These are phyloP conservation scores for Sicyos baderoa DNA, from an alignment of 306 rosid genomes.

Conservation along the genomic window DNA sequence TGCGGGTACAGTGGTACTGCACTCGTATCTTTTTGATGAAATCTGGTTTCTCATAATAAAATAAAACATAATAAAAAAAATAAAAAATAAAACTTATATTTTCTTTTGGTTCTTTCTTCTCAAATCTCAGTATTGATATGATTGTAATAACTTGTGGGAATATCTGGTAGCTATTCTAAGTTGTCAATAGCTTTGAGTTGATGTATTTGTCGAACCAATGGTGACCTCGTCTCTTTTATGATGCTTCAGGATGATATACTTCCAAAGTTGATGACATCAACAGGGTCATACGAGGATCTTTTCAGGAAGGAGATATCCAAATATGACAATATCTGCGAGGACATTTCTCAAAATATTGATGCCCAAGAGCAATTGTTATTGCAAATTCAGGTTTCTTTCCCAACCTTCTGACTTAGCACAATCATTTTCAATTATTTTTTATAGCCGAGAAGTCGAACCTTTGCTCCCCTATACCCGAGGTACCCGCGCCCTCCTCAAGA, in stretches of 20 bases:
- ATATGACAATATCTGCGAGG: conserved; percentile 79
- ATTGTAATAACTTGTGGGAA: neutral
- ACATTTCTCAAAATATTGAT: conserved; percentile 79
- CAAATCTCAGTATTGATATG: neutral
- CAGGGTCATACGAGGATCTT: conserved; percentile 96
- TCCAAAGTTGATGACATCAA: conserved; percentile 96
- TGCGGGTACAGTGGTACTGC: neutral
- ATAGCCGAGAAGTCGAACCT: too few relatives aligned
- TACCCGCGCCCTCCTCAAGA: too few relatives aligned
- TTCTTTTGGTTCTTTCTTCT: conserved; percentile 1
- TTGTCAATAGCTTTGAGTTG: conserved; percentile 19
- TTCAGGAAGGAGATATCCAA: conserved; percentile 87
- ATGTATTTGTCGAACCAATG: conserved; percentile 7
- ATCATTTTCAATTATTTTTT: too few relatives aligned
- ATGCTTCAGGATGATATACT: conserved; percentile 86
- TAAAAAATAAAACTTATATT: neutral
- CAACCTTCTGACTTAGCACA: neutral
- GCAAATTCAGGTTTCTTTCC: conserved; percentile 72
- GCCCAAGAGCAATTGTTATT: conserved; percentile 86
- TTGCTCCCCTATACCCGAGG: too few relatives aligned
- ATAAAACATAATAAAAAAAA: too few relatives aligned
- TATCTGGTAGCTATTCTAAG: conserved; percentile 3
- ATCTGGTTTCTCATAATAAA: neutral
- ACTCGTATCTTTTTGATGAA: neutral
- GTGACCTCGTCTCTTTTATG: conserved; percentile 24